Conservation (phyloP, 1,284 basidiomycete species). For the Pseudozyma tsukubaensis region DNA sequence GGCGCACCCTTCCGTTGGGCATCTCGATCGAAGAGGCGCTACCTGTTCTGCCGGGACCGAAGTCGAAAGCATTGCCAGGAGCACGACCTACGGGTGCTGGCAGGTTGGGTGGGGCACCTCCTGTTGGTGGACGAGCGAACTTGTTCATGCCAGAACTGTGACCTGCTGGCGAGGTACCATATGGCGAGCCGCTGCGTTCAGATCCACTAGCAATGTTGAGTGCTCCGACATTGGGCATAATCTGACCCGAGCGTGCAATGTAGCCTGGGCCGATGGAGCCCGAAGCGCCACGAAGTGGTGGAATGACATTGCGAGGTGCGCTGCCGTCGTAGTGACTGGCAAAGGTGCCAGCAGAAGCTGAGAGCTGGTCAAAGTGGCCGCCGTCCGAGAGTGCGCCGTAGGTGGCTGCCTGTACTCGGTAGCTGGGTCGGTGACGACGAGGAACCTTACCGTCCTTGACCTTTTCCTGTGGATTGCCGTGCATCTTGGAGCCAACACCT, state of each 20-base stretch:
- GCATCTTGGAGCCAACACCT: conserved; percentile 61
- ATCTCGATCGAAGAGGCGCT: conserved; percentile 28
- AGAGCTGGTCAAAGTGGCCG: conserved; percentile 28
- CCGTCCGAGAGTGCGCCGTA: conserved; percentile 41
- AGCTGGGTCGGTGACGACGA: conserved; percentile 46
- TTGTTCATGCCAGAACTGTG: conserved; percentile 21
- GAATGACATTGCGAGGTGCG: conserved; percentile 36
- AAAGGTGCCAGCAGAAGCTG: conserved; percentile 35
- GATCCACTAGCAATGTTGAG: conserved; percentile 20
- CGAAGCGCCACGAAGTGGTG: conserved; percentile 34
- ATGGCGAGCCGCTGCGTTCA: conserved; percentile 32
- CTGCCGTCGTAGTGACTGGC: conserved; percentile 4
- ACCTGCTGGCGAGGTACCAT: conserved; percentile 21
- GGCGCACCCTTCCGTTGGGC: conserved; percentile 19
- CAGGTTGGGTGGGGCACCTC: conserved; percentile 15
- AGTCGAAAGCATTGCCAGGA: conserved; percentile 45
- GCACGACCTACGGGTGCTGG: conserved; percentile 35
- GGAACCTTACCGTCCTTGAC: conserved; percentile 61
- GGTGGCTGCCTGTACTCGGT: conserved; percentile 27
- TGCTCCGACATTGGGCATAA: conserved; percentile 17
- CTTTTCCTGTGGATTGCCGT: conserved; percentile 64
- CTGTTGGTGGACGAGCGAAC: conserved; percentile 9
- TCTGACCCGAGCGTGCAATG: conserved; percentile 14
- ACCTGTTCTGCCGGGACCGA: conserved; percentile 35
- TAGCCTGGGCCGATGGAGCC: conserved; percentile 40